phyloP scores from a whole-genome alignment of 2,329 filamentous ascomycete genomes.

The Hypoxylon rubiginosum region DNA sequence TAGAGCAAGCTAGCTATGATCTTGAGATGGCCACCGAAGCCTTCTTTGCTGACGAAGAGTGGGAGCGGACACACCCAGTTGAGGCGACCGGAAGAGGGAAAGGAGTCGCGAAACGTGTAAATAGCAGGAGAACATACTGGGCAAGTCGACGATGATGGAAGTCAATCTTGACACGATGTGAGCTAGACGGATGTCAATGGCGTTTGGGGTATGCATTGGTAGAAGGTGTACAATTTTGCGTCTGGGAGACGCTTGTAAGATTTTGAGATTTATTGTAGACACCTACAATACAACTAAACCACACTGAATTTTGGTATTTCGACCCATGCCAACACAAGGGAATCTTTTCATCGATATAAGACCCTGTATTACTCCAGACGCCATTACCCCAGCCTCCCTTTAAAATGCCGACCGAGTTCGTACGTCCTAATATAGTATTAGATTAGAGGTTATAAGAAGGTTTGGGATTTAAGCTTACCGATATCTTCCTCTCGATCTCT shows the following conservation, averaged over 20 bases:
- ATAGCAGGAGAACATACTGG: slow-evolving; percentile 42
- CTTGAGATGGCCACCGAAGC: slow-evolving; percentile 73
- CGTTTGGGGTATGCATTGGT: slow-evolving; percentile 22
- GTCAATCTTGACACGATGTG: slow-evolving; percentile 2
- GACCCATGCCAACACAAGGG: slow-evolving; percentile 18
- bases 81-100: slow-evolving; percentile 54
- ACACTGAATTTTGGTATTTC: slow-evolving; percentile 9
- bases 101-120: slow-evolving; percentile 47
- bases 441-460: slow-evolving; percentile 10
- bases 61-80: slow-evolving; percentile 78
- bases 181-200: slow-evolving; percentile 3
- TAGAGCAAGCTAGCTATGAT: slow-evolving; percentile 77
- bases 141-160: slow-evolving; percentile 39
- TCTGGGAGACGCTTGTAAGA: slow-evolving; percentile 10
- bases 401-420: slow-evolving; percentile 72
- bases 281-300: slow-evolving; percentile 26
- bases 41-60: slow-evolving; percentile 79
- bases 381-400: slow-evolving; percentile 44
- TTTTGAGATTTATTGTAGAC: slow-evolving; percentile 6
- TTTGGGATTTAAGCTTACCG: slow-evolving; percentile 59
- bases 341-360: slow-evolving; percentile 34
- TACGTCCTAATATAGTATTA: slow-evolving; percentile 62
- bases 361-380: slow-evolving; percentile 32
- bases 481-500: slow-evolving; percentile 97
- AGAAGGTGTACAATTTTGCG: slow-evolving; percentile 21